Base-by-base conservation (phyloP, 2,329 filamentous ascomycete species). In the Diplodia intermedia region DNA sequence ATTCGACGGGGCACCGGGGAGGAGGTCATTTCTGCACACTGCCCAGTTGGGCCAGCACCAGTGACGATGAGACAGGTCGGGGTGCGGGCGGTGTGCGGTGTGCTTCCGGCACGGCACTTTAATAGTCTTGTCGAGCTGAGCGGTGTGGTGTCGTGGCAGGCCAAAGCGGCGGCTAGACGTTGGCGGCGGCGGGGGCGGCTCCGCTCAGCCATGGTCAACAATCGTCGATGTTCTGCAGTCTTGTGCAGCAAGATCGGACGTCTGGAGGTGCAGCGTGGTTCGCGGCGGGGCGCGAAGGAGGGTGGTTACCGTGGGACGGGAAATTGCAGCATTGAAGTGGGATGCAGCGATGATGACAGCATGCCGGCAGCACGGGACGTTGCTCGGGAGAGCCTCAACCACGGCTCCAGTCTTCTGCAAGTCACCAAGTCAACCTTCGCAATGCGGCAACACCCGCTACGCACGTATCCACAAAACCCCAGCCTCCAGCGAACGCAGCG, bases 291-390 rank as follows among this genome's bases (percentile, higher is more conserved):
- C 57, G 57, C 57, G 57, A 62, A 49, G 57, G 40, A 31, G 57
- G 40, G 29, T 15, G 57, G 31, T 62, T 62, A 62, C 57, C 57
- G 57, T 62, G 57, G 57, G 57, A 62, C 57, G 40, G 40, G 40
- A 49, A 31, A 49, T 62, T 62, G 26, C 57, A 49, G 40, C 55
- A n/a, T 49, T 18, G 29, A 62, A 23, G 40, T 15, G 36, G 36
- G 40, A 7, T 20, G 18, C 8, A 23, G 54, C 33, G 54, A 57
- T 55, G 53, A 55, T 55, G 53, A 55, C 53, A 31, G 55, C 36
- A 26, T 57, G 31, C 33, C 36, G 55, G 55, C 53, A 20, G 6
- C 9, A 38, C 36, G 36, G 36, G 36, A 38, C 18, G 43, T 47
- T 47, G n/a, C 43, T 47, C 18, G 43, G 56, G 56, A 57, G 33